These are phyloP conservation scores for Draba incana DNA, from an alignment of 345 rosid genomes.

Conservation along the genomic window DNA sequence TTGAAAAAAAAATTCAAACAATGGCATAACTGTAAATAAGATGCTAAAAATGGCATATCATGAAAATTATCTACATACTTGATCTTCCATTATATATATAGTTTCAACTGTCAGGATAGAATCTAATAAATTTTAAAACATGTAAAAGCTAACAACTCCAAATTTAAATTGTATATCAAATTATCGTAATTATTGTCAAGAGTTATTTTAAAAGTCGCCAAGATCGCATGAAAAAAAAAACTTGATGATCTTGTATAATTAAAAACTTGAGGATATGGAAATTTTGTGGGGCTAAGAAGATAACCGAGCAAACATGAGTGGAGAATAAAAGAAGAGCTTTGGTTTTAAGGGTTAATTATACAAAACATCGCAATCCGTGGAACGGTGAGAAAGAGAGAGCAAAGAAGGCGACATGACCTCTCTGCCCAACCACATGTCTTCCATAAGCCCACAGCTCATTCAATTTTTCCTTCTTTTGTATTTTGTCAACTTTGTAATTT, in stretches of 20 bases:
- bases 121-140: too few species aligned
- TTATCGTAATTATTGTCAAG: neutral
- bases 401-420: conserved; percentile 44
- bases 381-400: conserved; percentile 40
- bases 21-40: too few species aligned
- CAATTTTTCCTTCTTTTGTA: conserved; percentile 19
- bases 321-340: conserved; percentile 26
- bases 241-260: neutral
- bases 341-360: conserved; percentile 27
- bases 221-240: neutral
- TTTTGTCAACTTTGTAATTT: conserved; percentile 28
- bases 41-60: too few species aligned
- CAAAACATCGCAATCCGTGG: conserved; percentile 40
- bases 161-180: neutral
- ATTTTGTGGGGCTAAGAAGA: conserved; percentile 29
- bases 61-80: too few species aligned
- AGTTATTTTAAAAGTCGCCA: neutral
- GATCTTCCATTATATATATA: too few species aligned
- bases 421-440: conserved; percentile 47
- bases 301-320: conserved; percentile 35
- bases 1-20: too few species aligned
- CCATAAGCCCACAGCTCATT: conserved; percentile 47
- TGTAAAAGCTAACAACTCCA: too few species aligned
- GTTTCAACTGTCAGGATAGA: too few species aligned
- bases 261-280: neutral